Conservation (phyloP, 805 yeast genomes). For the Pichia kluyveri region DNA sequence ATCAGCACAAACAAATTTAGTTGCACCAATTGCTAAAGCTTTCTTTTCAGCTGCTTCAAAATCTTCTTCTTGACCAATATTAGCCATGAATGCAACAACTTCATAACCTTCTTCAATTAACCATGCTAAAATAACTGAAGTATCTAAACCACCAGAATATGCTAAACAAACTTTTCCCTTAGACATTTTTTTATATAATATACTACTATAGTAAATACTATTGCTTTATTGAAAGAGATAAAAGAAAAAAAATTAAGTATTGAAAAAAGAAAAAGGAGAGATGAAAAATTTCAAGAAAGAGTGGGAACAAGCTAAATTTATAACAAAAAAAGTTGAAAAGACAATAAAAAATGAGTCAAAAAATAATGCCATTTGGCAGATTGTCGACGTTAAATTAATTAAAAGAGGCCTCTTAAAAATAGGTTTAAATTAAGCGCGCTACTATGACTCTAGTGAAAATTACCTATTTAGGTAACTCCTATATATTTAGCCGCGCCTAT, state of each 20-base stretch:
- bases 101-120: slow-evolving; percentile 95
- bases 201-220: no score
- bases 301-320: background rate
- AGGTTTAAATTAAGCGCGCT: slow-evolving; percentile 4
- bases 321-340: slow-evolving; percentile 3
- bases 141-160: slow-evolving; percentile 97
- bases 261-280: no score
- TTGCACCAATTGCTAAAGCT: slow-evolving; percentile 94
- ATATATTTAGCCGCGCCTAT: background rate
- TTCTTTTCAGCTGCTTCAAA: slow-evolving; percentile 94
- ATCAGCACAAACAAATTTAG: slow-evolving; percentile 89
- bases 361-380: background rate
- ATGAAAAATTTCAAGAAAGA: background rate
- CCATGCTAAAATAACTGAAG: slow-evolving; percentile 98
- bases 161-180: slow-evolving; percentile 99
- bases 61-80: slow-evolving; percentile 99
- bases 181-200: slow-evolving; percentile 52
- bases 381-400: background rate
- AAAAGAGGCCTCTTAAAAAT: no score
- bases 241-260: no score
- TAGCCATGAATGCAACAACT: slow-evolving; percentile 96
- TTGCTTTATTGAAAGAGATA: no score
- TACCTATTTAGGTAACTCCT: background rate
- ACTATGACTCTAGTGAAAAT: background rate
- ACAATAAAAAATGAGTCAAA: no score